A percentile compares a stretch with the other conserved stretches of the same genome.
phyloP scores from a whole-genome alignment of 805 yeast genomes.

The Lachancea kluyveri region DNA sequence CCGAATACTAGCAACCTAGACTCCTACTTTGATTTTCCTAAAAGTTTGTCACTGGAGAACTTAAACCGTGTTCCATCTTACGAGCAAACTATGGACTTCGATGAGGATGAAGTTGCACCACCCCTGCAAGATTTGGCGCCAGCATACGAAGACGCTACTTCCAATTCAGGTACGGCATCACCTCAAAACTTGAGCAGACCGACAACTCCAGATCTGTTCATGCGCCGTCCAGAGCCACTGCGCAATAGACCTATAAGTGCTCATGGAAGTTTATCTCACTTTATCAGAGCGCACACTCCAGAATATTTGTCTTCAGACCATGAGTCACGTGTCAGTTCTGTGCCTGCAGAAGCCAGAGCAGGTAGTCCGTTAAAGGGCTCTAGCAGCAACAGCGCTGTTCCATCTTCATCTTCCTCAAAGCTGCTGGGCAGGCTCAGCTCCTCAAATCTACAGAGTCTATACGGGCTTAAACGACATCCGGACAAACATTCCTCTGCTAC shows the following conservation, averaged over 20 bases:
- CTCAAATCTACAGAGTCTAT: slow-evolving; percentile 1
- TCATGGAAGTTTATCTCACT: slow-evolving; percentile 5
- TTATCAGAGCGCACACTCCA: slow-evolving; percentile 2
- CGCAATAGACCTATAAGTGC: not conserved
- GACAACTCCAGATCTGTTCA: not conserved
- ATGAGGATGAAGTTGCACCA: slow-evolving; percentile 31
- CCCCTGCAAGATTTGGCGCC: slow-evolving; percentile 44
- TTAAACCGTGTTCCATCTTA: slow-evolving; percentile 72
- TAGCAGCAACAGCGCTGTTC: too few species aligned
- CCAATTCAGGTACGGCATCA: not conserved
- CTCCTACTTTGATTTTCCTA: not conserved
- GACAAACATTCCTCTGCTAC: slow-evolving; percentile 1
- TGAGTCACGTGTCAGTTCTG: too few species aligned
- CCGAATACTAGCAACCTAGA: not conserved
- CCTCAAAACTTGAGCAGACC: slow-evolving; percentile 1
- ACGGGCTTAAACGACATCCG: slow-evolving; percentile 1
- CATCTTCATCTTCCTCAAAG: too few species aligned
- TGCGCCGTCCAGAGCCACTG: not conserved
- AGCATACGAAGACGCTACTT: slow-evolving; percentile 33
- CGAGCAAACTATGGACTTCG: slow-evolving; percentile 56
- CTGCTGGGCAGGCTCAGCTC: not conserved
- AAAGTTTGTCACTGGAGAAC: slow-evolving; percentile 29
- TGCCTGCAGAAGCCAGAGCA: too few species aligned
- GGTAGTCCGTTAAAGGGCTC: too few species aligned
- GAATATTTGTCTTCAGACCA: not conserved